Evolutionary conservation across 1,139 yeast genomes (phyloP).

Genomic region (Pichia sp.): DNA sequence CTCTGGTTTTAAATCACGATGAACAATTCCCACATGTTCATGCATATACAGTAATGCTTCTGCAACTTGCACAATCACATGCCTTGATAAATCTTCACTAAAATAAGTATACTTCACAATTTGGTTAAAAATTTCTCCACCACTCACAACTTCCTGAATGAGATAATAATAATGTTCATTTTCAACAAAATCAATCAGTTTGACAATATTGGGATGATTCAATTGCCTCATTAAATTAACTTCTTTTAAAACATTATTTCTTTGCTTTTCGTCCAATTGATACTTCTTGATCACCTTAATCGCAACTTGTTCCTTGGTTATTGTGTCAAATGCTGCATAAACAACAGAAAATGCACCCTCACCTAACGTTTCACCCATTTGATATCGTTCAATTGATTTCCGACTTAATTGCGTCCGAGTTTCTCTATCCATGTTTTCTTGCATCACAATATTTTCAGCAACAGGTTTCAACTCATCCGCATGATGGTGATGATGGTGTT

Average conservation of each 20-base stretch:
- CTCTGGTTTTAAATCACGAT: slow-evolving; percentile 93
- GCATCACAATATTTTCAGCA: slow-evolving; percentile 58
- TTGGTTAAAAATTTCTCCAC: slow-evolving; percentile 60
- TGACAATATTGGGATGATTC: slow-evolving; percentile 66
- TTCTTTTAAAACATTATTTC: slow-evolving; percentile 66
- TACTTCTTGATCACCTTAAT: slow-evolving; percentile 76
- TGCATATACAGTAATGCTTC: slow-evolving; percentile 79
- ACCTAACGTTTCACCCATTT: slow-evolving; percentile 48
- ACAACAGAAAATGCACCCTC: slow-evolving; percentile 93
- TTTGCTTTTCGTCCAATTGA: slow-evolving; percentile 52
- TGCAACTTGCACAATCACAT: slow-evolving; percentile 79
- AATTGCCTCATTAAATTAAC: slow-evolving; percentile 76
- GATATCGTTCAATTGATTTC: slow-evolving; percentile 44
- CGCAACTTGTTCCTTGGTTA: slow-evolving; percentile 55
- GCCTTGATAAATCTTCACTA: slow-evolving; percentile 77
- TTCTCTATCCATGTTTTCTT: slow-evolving; percentile 41
- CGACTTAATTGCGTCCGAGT: slow-evolving; percentile 38
- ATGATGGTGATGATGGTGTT: slow-evolving; percentile 20
- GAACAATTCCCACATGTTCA: slow-evolving; percentile 78
- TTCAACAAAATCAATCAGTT: slow-evolving; percentile 62
- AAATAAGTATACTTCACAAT: slow-evolving; percentile 88
- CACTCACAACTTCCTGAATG: slow-evolving; percentile 77
- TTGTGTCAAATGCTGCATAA: slow-evolving; percentile 57
- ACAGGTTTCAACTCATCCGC: slow-evolving; percentile 42
- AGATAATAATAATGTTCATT: slow-evolving; percentile 65